Evolutionary conservation across 805 yeast genomes (phyloP).

Genomic region (Kluyveromyces lactis): DNA sequence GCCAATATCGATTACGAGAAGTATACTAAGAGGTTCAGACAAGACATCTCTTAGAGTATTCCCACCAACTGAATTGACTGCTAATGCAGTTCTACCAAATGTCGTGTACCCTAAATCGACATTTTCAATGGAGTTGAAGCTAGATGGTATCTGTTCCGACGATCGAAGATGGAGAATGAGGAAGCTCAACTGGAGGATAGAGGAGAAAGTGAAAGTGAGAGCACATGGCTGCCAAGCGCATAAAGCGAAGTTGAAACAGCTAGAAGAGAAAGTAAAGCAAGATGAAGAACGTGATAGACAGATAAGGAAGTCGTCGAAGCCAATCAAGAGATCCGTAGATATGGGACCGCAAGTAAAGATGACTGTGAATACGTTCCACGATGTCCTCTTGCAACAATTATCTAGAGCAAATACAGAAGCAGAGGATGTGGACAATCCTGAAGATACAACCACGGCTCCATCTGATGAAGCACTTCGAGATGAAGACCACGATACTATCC

Average conservation of each 20-base stretch:
- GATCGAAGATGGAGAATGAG: constrained; percentile 86
- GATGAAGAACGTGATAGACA: constrained; percentile 35
- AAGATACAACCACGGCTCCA: not conserved
- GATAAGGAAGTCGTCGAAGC: constrained; percentile 20
- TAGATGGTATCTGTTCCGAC: constrained; percentile 59
- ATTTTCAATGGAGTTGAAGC: constrained; percentile 72
- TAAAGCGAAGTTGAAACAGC: constrained; percentile 35
- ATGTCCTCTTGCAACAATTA: constrained; percentile 11
- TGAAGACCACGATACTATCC: constrained; percentile 26
- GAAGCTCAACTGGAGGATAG: constrained; percentile 79
- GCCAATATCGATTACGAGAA: constrained; percentile 68
- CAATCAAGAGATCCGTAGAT: constrained; percentile 32
- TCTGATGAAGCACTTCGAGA: constrained; percentile 9
- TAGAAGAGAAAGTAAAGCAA: constrained; percentile 19
- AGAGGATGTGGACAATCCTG: not conserved
- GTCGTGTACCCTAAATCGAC: constrained; percentile 83
- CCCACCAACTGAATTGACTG: constrained; percentile 90
- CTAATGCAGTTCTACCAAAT: constrained; percentile 80
- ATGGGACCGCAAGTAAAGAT: constrained; percentile 32
- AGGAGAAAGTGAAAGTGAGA: constrained; percentile 65
- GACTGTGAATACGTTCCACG: constrained; percentile 27
- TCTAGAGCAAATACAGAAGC: constrained; percentile 3
- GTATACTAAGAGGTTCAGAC: constrained; percentile 74
- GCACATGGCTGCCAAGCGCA: constrained; percentile 54
- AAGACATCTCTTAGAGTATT: constrained; percentile 82